Base-by-base conservation (phyloP, 495 filamentous ascomycete genomes). In the Daldinia loculata region DNA sequence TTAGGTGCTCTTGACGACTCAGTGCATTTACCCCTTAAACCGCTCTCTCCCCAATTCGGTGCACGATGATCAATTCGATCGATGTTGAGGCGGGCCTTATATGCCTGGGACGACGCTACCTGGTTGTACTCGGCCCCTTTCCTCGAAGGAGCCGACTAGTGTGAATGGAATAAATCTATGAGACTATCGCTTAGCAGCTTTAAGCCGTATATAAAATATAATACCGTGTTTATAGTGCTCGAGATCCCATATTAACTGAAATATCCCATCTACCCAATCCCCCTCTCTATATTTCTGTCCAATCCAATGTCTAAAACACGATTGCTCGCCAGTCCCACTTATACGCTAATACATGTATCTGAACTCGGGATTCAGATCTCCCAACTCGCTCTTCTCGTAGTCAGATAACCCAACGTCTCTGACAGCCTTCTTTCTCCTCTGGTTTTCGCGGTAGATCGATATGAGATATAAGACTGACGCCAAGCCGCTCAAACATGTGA, bases 341-440 rank as follows among this genome's bases (percentile, higher is more conserved):
- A 15, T 22, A 61, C 29, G 17, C 60, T 77, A 88, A 64, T 87
- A 77, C 77, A 86, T 71, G 69, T 91, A 91, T 63, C 85, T 79
- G 74, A 88, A 91, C 65, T 89, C 85, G 22, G 88, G 87, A 74
- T 84, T 90, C 75, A 90, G 60, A 78, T 92, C 91, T 6, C 92
- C 92, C 64, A 91, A 76, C 68, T 91, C 89, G 53, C 83, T 86
- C 86, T 92, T 92, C 81, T 94, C 91, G 63, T 87, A 85, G 72
- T 93, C 89, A 6, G 89, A 91, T 77, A 92, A 75, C 5, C 83
- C 83, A 30, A 89, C 74, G 76, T 89, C 80, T 50, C 75, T 77
- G 6, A 79, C 76, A 38, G 69, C 80, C 67, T 76, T 87, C 26
- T 88, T 87, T 56, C 91, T 82, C 75, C 83, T 88, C 65, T 82